A percentile compares a stretch with the other conserved stretches of the same genome.
These are phyloP conservation scores for Nicotiana sylvestris DNA, from an alignment of 257 asterid species.

Conservation along the genomic window DNA sequence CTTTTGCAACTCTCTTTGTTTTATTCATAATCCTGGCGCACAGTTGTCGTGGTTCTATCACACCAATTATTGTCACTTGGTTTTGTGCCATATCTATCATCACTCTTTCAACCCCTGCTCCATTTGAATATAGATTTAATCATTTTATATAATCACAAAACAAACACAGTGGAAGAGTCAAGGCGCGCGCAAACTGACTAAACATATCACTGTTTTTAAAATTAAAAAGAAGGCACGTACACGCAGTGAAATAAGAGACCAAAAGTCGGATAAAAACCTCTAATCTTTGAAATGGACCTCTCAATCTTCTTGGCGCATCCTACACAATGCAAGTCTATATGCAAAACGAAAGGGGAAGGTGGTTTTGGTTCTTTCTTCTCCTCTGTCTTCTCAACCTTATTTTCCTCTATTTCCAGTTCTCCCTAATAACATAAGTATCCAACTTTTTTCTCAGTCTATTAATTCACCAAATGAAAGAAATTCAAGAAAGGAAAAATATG, in stretches of 20 bases:
- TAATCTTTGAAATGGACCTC: conserved; percentile 54
- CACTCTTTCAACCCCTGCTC: conserved; percentile 71
- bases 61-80: conserved; percentile 68
- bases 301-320: conserved; percentile 92
- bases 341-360: conserved; percentile 56
- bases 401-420: background rate
- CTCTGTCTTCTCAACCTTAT: conserved; percentile 11
- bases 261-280: conserved; percentile 40
- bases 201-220: background rate
- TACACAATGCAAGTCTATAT: conserved; percentile 69
- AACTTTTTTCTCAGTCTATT: background rate
- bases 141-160: background rate
- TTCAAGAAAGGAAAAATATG: background rate
- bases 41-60: conserved; percentile 69
- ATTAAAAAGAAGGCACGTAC: too few relatives aligned
- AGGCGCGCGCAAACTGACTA: background rate
- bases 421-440: background rate
- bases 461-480: background rate
- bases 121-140: background rate
- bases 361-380: conserved; percentile 32
- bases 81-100: conserved; percentile 48
- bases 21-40: conserved; percentile 55
- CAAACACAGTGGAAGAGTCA: background rate
- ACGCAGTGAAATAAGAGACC: too few relatives aligned
- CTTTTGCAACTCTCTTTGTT: conserved; percentile 51